Percentiles rank a stretch among this genome's conserved stretches.
Evolutionary conservation across 352 stramenopile species (phyloP).

Genomic region (Phytophthora melonis): DNA sequence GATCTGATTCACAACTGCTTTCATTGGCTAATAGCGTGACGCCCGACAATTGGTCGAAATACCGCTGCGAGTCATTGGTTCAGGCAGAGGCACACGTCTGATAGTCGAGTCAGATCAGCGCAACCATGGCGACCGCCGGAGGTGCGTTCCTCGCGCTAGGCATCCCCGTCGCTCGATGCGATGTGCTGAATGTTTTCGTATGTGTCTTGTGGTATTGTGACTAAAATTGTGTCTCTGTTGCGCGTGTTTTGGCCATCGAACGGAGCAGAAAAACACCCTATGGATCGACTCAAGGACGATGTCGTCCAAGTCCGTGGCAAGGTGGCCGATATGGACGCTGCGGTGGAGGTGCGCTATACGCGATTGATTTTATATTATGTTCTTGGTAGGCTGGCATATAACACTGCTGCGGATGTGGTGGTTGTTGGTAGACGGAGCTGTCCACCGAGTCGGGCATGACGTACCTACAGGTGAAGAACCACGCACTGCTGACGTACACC

Average conservation of each 20-base stretch:
- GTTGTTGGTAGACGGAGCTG: constrained; percentile 56
- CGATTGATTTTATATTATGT: neutral
- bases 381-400: neutral
- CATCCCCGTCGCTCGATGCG: neutral
- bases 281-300: constrained; percentile 68
- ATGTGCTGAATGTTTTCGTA: constrained; percentile 1
- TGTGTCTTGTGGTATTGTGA: neutral
- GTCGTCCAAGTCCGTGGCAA: constrained; percentile 66
- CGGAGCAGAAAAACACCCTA: constrained; percentile 47
- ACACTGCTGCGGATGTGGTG: neutral
- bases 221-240: constrained; percentile 17
- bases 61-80: constrained; percentile 7
- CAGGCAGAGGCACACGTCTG: constrained; percentile 9
- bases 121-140: constrained; percentile 45
- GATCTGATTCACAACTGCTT: neutral
- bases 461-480: constrained; percentile 90
- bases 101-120: constrained; percentile 1
- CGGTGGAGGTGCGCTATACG: constrained; percentile 48
- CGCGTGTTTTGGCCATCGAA: constrained; percentile 21
- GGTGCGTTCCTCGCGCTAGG: constrained; percentile 38
- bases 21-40: constrained; percentile 1
- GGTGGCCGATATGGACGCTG: constrained; percentile 49
- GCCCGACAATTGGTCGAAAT: neutral
- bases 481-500: constrained; percentile 86
- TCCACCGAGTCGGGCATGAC: constrained; percentile 73